phyloP scores from a whole-genome alignment of 257 asterid genomes.

The Solanum chilense region DNA sequence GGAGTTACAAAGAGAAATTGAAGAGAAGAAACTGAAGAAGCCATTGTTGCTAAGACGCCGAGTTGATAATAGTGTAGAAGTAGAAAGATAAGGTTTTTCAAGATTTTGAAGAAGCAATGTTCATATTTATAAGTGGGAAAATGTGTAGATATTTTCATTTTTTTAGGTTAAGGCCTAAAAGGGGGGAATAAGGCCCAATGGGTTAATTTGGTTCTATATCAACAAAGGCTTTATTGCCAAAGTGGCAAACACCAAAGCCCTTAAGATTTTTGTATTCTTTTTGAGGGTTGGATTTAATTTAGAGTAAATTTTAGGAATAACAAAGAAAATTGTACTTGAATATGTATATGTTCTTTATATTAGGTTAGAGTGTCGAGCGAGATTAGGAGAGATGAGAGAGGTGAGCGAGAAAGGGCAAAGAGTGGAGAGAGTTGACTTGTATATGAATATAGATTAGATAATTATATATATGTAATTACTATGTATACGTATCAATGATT shows the following conservation, averaged over 20 bases:
- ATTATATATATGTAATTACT: too few species aligned
- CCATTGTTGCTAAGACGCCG: slow-evolving; percentile 21
- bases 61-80: neutral
- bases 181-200: neutral
- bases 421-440: too few species aligned
- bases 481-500: too few species aligned
- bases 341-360: too few species aligned
- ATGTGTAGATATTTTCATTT: neutral
- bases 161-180: neutral
- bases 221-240: neutral
- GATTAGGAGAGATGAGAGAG: too few species aligned
- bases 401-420: too few species aligned
- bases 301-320: too few species aligned
- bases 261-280: neutral
- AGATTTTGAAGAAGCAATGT: neutral
- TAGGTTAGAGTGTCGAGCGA: too few species aligned
- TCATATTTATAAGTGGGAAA: neutral
- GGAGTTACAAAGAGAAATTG: slow-evolving; percentile 44
- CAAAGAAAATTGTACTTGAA: too few species aligned
- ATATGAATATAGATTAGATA: too few species aligned
- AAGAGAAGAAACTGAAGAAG: slow-evolving; percentile 43
- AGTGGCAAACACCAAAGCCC: neutral
- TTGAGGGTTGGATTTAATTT: neutral
- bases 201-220: neutral
- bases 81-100: neutral